Evolutionary conservation across 257 asterid species (phyloP), one percentile per base, ranked within the genome.

Genomic region (Leptodermis oblonga): DNA sequence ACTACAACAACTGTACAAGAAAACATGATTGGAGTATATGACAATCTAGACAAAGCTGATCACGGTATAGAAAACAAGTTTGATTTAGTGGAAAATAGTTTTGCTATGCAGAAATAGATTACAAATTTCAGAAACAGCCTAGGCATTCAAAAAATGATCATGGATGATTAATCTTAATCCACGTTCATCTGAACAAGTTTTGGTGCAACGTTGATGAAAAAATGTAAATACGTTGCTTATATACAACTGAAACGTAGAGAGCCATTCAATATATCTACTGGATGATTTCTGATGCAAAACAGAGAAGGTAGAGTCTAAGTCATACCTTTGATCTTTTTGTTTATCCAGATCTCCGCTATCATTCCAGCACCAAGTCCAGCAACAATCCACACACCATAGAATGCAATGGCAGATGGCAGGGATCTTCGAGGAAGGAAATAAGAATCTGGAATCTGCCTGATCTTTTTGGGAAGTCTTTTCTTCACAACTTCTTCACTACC

Each of bases 281-380:
- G 3, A 30, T 20, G n/a, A 67, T 18, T n/a, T 18, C 6, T 22
- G 11, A 4, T 5, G 18, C 5, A 12, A 49, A 31, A 33, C 60
- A 48, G 17, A n/a, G 33, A 49, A 49, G 12, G 14, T 17, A 22
- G 26, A 49, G 48, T 4, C 61, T n/a, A n/a, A n/a, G n/a, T n/a
- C 71, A 45, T 70, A 92, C 98, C 96, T 87, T 80, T 76, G 65
- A 91, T 83, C 80, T 90, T 88, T 76, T 88, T 93, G 68, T 90
- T 86, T 22, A 93, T 83, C 97, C 95, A 90, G 65, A 71, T 66
- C 78, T 93, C 97, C 2, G 80, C 73, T 52, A 88, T 77, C 96
- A 93, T 90, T 67, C 96, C 97, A 28, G 96, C 91, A 43, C 96
- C 95, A 76, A 90, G 54, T 51, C 99, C 99, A 71, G 84, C 96